phyloP scores from a whole-genome alignment of 176 grass and related monocot species.

The Carex littledalei region DNA sequence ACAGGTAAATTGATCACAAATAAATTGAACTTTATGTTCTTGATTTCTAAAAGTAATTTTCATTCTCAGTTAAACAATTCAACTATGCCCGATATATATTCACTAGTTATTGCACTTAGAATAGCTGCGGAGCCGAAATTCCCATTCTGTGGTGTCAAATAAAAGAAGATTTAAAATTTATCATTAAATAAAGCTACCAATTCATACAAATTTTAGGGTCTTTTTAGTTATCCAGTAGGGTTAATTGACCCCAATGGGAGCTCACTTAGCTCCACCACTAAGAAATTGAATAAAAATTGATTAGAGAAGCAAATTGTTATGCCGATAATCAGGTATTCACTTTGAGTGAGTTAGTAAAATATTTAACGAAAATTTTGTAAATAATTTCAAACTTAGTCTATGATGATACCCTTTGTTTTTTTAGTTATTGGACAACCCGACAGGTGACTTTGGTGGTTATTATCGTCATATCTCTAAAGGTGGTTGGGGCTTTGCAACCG shows the following conservation, averaged over 20 bases:
- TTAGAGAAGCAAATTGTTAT: not conserved
- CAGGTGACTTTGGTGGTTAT: conserved; percentile 47
- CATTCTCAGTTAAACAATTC: not conserved
- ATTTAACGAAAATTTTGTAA: not conserved
- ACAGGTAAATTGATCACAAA: conserved; percentile 32
- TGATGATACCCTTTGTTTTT: not conserved
- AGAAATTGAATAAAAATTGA: not conserved
- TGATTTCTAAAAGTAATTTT: not conserved
- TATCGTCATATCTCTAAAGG: conserved; percentile 69
- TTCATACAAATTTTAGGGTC: too few relatives aligned
- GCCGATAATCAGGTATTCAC: not conserved
- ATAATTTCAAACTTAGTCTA: not conserved
- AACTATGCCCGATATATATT: not conserved
- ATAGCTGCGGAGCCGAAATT: too few relatives aligned
- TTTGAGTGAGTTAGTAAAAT: not conserved
- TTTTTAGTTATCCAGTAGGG: too few relatives aligned
- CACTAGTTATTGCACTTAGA: not conserved
- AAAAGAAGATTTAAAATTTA: too few relatives aligned
- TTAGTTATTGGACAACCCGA: conserved; percentile 55
- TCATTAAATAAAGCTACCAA: too few relatives aligned
- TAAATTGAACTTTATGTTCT: not conserved
- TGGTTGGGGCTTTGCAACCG: conserved; percentile 60
- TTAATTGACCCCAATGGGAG: too few relatives aligned
- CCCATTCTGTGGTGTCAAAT: too few relatives aligned
- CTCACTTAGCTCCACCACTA: not conserved